Conservation (phyloP, 768 basidiomycete genomes). For the Rhodotorula taiwanensis region DNA sequence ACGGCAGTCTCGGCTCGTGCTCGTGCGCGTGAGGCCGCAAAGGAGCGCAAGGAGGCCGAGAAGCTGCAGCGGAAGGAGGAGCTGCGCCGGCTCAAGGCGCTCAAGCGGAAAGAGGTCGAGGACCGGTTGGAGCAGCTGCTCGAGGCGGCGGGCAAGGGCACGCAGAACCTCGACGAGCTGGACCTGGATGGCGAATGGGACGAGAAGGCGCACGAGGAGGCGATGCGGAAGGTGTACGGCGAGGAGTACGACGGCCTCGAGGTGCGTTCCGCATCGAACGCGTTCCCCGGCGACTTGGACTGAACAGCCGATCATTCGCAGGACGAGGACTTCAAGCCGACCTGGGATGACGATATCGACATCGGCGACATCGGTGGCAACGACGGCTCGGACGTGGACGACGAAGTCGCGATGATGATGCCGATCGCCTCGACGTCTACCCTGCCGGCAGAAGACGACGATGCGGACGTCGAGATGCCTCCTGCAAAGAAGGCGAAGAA, state of each 20-base stretch:
- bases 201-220: constrained; percentile 69
- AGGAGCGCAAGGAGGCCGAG: constrained; percentile 72
- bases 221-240: constrained; percentile 70
- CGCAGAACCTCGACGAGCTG: constrained; percentile 51
- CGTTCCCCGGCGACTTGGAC: too few relatives aligned
- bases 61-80: constrained; percentile 67
- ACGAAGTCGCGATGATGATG: constrained; percentile 48
- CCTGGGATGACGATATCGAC: constrained; percentile 86
- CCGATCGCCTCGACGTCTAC: constrained; percentile 26
- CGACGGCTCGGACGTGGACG: constrained; percentile 49
- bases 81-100: constrained; percentile 66
- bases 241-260: constrained; percentile 48
- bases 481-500: constrained; percentile 48
- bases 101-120: constrained; percentile 78
- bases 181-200: constrained; percentile 94
- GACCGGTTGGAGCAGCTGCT: constrained; percentile 67
- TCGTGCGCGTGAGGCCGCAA: constrained; percentile 70
- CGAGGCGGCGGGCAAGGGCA: constrained; percentile 58
- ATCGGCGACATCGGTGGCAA: constrained; percentile 57
- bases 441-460: constrained; percentile 42
- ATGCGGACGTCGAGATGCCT: constrained; percentile 44
- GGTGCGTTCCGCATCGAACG: constrained; percentile 35
- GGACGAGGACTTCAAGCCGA: constrained; percentile 61
- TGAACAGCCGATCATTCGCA: too few relatives aligned
- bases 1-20: constrained; percentile 68